Conservation (phyloP, 331 rosid species). For the Cydonia oblonga region DNA sequence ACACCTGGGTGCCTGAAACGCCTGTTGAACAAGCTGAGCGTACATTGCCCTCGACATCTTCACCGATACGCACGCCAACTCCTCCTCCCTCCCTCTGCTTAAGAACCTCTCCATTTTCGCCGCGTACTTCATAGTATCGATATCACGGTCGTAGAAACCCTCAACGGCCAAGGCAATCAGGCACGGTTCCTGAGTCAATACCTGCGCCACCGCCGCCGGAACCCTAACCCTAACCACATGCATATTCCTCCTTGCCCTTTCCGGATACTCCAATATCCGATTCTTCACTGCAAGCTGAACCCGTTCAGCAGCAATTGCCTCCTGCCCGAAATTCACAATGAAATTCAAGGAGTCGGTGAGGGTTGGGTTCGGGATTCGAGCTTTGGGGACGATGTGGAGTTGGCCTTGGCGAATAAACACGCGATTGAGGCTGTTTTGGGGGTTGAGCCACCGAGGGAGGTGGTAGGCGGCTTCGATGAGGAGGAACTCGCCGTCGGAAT, state of each 20-base stretch:
- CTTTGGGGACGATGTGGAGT: slow-evolving; percentile 49
- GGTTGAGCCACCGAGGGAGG: slow-evolving; percentile 97
- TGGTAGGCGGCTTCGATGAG: slow-evolving; percentile 93
- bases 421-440: slow-evolving; percentile 59
- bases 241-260: slow-evolving; percentile 43
- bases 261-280: slow-evolving; percentile 58
- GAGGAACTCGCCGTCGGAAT: slow-evolving; percentile 85
- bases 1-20: slow-evolving; percentile 70
- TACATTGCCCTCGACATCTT: slow-evolving; percentile 94
- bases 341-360: slow-evolving; percentile 50
- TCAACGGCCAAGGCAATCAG: slow-evolving; percentile 71
- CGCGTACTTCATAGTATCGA: slow-evolving; percentile 73
- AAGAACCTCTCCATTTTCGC: slow-evolving; percentile 68
- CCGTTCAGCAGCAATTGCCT: slow-evolving; percentile 44
- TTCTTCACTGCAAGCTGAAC: slow-evolving; percentile 46
- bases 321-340: slow-evolving; percentile 12
- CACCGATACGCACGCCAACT: slow-evolving; percentile 43
- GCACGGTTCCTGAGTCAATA: slow-evolving; percentile 66
- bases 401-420: slow-evolving; percentile 55
- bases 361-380: slow-evolving; percentile 30
- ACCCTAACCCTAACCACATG: slow-evolving; percentile 66
- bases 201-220: slow-evolving; percentile 66
- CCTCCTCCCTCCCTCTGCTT: slow-evolving; percentile 45
- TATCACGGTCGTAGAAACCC: slow-evolving; percentile 81
- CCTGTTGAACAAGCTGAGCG: slow-evolving; percentile 76